A percentile compares a stretch with the other conserved stretches of the same genome.
Evolutionary conservation across 768 basidiomycete species (phyloP).

Genomic region (Hortiboletus campestris): DNA sequence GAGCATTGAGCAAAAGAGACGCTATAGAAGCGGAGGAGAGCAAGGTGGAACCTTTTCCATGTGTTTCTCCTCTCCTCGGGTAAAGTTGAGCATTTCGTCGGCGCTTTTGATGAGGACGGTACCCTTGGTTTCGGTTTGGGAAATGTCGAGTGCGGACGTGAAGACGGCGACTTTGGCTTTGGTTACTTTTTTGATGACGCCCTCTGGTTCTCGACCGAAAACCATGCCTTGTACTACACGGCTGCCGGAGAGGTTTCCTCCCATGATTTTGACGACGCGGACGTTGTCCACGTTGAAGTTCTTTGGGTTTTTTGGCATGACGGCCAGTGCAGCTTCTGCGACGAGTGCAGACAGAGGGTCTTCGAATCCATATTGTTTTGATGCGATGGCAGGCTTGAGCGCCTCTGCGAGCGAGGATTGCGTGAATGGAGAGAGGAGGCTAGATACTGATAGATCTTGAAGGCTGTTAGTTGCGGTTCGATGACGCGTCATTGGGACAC

Average conservation of each 20-base stretch:
- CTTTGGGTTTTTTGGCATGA: slow-evolving; percentile 86
- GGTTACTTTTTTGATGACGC: slow-evolving; percentile 75
- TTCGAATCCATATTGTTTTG: slow-evolving; percentile 96
- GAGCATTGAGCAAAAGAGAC: background rate
- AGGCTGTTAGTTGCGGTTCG: slow-evolving; percentile 13
- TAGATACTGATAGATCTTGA: slow-evolving; percentile 66
- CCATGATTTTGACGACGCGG: slow-evolving; percentile 98
- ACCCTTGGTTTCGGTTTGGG: slow-evolving; percentile 98
- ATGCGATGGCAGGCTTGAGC: slow-evolving; percentile 88
- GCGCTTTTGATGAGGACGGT: slow-evolving; percentile 95
- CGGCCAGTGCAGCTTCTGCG: slow-evolving; percentile 86
- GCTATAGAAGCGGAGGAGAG: too few relatives aligned
- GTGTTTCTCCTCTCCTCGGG: slow-evolving; percentile 93
- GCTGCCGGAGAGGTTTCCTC: slow-evolving; percentile 81
- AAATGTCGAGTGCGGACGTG: slow-evolving; percentile 87
- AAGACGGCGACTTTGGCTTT: slow-evolving; percentile 95
- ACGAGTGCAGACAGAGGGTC: slow-evolving; percentile 78
- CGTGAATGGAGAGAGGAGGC: slow-evolving; percentile 70
- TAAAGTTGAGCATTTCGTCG: slow-evolving; percentile 97
- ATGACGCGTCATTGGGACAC: slow-evolving; percentile 40
- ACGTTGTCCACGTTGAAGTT: slow-evolving; percentile 99
- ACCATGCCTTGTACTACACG: slow-evolving; percentile 97
- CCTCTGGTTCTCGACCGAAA: slow-evolving; percentile 94
- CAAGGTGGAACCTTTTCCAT: slow-evolving; percentile 70
- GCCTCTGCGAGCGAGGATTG: slow-evolving; percentile 68